phyloP scores from a whole-genome alignment of 225 moss, liverwort and hornwort genomes.

The Anthoceros angustus region DNA sequence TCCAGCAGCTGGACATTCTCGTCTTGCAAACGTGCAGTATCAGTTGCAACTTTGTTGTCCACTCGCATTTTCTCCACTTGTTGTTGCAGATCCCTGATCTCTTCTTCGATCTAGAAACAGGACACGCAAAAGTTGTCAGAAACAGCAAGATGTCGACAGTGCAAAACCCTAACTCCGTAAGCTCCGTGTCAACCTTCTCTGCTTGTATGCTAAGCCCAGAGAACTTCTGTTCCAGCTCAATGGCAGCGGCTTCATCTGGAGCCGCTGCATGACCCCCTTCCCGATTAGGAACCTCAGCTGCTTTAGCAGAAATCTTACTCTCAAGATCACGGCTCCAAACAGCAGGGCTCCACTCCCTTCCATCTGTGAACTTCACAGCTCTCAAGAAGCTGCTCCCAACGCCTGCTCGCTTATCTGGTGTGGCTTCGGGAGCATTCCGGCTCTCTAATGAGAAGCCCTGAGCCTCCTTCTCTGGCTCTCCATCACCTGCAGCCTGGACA shows the following conservation, averaged over 20 bases:
- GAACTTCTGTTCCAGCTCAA: slow-evolving; percentile 36
- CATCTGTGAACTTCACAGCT: background rate
- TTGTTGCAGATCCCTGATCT: slow-evolving; percentile 20
- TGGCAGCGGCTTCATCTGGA: slow-evolving; percentile 12
- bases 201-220: slow-evolving; percentile 24
- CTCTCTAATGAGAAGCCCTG: slow-evolving; percentile 1
- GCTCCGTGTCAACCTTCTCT: slow-evolving; percentile 22
- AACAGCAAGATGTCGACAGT: background rate
- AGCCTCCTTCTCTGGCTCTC: no score
- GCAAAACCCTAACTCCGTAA: background rate
- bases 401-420: background rate
- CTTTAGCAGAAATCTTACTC: background rate
- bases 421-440: background rate
- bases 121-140: background rate
- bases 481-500: slow-evolving; percentile 15
- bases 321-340: background rate
- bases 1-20: slow-evolving; percentile 15
- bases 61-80: slow-evolving; percentile 17
- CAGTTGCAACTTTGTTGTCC: slow-evolving; percentile 6
- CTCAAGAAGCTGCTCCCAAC: background rate
- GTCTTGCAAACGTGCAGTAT: slow-evolving; percentile 12
- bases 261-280: background rate
- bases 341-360: background rate
- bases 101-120: background rate
- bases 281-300: background rate